Base-by-base conservation (phyloP, 2,329 filamentous ascomycete genomes). In the Claviceps humidiphila region DNA sequence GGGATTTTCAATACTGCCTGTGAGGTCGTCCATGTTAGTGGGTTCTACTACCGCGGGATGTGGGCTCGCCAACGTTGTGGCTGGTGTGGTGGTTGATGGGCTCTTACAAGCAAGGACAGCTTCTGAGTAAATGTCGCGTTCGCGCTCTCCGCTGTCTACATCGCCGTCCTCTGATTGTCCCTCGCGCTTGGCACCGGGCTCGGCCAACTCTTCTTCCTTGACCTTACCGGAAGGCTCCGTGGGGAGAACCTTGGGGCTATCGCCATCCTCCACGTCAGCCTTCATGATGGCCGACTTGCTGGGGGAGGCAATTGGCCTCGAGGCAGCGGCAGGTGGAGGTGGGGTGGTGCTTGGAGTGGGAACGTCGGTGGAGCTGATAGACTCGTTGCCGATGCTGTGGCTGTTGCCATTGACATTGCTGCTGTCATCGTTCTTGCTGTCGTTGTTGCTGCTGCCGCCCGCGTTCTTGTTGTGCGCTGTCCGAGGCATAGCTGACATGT, bases 121-220 rank as follows among this genome's bases (percentile, higher is more conserved):
- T 60, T 97, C 87, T 0, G 91, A 91, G 70, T 95, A 98, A 61
- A 98, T 98, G 66, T 98, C 91, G 49, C 81, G 81, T 68, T 96
- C 90, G 11, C 87, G 80, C 59, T 85, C 82, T 58, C 84, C 80
- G 63, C 78, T 89, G 57, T 85, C 80, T 24, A 80, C 76, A 53
- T 85, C 78, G 46, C 77, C 77, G 61, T 94, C 89, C 65, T 95
- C 89, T 2, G 80, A 77, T 68, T 91, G 85, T 20, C 65, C 60
- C 30, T 44, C 51, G 47, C 68, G 66, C 66, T 74, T 78, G 67
- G 74, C 75, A 53, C 64, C 71, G 17, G 79, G 69, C 54, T 80
- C 77, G 1, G 76, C 74, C 22, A 89, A 73, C 63, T 85, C 79
- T 61, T 89, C 85, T 4, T 77, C 74, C 61, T 81, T 78, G 51